Evolutionary conservation across 2,329 filamentous ascomycete genomes (phyloP), one percentile per base, ranked within the genome.

Genomic region (Alternaria gaisen): DNA sequence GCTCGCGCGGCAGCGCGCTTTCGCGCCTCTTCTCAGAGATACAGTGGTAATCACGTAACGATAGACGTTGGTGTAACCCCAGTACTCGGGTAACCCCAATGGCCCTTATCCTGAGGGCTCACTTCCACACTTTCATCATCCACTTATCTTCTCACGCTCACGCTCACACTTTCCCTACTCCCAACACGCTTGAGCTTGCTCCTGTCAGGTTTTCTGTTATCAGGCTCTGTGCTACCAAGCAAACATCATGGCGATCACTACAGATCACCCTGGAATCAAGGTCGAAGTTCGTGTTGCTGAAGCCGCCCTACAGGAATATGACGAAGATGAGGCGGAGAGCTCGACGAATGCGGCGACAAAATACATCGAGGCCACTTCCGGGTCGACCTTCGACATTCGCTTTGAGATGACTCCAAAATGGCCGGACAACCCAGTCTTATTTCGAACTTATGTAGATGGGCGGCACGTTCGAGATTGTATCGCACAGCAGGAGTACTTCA

Each of bases 291-390:
- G 60, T 6, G 61, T 69, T 30, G 62, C 73, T 16, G 67, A 65
- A 18, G 32, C 34, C 1, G 28, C 62, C 0, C 53, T 75, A 10
- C 36, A 65, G 18, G 75, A 80, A 46, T 74, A 72, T 43, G 66
- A 71, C 4, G 64, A 77, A 22, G 62, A 72, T 4, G 69, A 77
- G 1, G 60, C 68, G 2, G 28, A 55, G 36, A 44, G 4, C 4
- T 9, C 20, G 1, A 32, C 50, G 0, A 62, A 50, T 2, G 61
- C 58, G 0, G 52, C 70, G 2, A 72, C 66, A 0, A 79, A 73
- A 24, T 79, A 78, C 46, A 64, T 80, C 16, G 73, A 79, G 47
- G 70, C 72, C 0, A 40, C 40, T 3, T 71, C 74, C 1, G 73
- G 65, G 12, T 18, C 10, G 10, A 20, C 9, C 4, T 41, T 41